phyloP scores from a whole-genome alignment of 306 rosid genomes.

The Malus sylvestris region DNA sequence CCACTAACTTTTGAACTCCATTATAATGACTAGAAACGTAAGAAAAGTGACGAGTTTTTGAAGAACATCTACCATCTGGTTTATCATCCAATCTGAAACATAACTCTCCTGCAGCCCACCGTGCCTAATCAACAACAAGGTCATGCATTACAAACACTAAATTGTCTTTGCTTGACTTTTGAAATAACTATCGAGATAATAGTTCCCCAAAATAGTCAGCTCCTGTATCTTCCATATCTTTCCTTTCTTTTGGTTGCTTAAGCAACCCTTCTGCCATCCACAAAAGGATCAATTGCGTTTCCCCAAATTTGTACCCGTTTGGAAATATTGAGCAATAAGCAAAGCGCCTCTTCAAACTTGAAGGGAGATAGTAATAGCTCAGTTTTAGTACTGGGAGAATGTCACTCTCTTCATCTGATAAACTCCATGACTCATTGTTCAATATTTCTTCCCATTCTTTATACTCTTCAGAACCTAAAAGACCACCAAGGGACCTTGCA shows the following conservation, averaged over 20 bases:
- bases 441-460: slow-evolving; percentile 5
- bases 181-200: slow-evolving; percentile 21
- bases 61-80: background rate
- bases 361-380: slow-evolving; percentile 17
- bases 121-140: slow-evolving; percentile 11
- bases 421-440: slow-evolving; percentile 12
- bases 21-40: background rate
- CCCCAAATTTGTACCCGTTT: background rate
- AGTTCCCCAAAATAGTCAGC: slow-evolving; percentile 1
- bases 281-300: slow-evolving; percentile 2
- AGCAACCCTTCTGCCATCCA: slow-evolving; percentile 34
- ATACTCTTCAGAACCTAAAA: background rate
- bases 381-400: slow-evolving; percentile 15
- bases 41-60: slow-evolving; percentile 10
- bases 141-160: slow-evolving; percentile 11
- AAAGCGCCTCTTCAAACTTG: slow-evolving; percentile 12
- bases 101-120: background rate
- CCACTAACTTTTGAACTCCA: background rate
- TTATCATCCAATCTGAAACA: background rate
- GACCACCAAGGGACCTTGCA: slow-evolving; percentile 10
- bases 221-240: slow-evolving; percentile 8
- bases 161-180: background rate
- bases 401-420: background rate
- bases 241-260: background rate
- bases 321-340: background rate